Percentiles rank a stretch among this genome's conserved stretches.
Conservation (phyloP, 2,329 filamentous ascomycete genomes). For the Botrytis deweyae region DNA sequence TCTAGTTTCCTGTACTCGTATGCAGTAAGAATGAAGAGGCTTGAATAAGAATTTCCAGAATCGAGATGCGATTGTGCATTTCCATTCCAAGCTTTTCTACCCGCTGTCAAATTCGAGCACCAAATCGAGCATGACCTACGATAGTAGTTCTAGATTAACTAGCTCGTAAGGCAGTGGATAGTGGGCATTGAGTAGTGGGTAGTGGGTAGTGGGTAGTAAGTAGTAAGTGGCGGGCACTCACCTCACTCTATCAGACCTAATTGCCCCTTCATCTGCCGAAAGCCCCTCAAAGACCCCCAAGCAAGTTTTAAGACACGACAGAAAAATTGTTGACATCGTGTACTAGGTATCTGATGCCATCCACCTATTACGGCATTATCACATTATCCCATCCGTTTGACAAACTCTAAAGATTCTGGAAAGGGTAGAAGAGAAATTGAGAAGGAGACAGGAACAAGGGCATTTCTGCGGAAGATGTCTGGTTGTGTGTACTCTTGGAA, state of each 20-base stretch:
- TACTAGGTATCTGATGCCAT: not conserved
- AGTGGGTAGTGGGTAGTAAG: not conserved
- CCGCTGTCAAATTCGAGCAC: conserved; percentile 6
- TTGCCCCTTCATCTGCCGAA: conserved; percentile 14
- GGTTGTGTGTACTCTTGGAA: too few species aligned
- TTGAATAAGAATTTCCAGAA: not conserved
- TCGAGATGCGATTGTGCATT: not conserved
- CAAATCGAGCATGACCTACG: not conserved
- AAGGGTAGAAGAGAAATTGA: not conserved
- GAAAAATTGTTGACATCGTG: not conserved
- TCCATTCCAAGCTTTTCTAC: not conserved
- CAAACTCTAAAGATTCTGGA: not conserved
- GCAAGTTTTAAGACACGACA: not conserved
- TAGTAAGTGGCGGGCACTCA: not conserved
- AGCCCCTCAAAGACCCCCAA: conserved; percentile 1
- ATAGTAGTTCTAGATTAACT: not conserved
- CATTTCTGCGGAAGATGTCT: not conserved
- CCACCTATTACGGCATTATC: not conserved
- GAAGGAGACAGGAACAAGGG: not conserved
- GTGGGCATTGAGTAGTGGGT: not conserved
- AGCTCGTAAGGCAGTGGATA: not conserved
- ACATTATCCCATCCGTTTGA: not conserved
- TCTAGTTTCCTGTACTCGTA: not conserved
- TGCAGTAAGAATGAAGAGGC: not conserved
- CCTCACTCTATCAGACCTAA: conserved; percentile 1